Percentiles rank a stretch among this genome's conserved stretches.
These are phyloP conservation scores for Talaromyces ruber DNA, from an alignment of 495 filamentous ascomycete species.

Conservation along the genomic window DNA sequence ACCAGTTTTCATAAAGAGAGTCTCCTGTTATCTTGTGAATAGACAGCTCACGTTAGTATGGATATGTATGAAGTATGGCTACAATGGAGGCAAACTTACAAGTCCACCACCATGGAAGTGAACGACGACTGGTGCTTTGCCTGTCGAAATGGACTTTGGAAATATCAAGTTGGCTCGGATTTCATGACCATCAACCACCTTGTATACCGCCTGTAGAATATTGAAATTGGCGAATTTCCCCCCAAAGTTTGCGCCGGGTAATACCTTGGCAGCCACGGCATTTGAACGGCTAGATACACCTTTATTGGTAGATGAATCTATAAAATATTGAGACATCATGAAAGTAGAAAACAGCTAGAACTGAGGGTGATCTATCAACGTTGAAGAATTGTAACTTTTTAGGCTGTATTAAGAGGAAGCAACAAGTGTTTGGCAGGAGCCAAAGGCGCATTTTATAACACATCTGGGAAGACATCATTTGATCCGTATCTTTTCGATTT, in stretches of 20 bases:
- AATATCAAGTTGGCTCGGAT: conserved; percentile 28
- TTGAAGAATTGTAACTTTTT: not conserved
- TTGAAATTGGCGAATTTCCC: conserved; percentile 18
- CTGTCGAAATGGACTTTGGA: conserved; percentile 10
- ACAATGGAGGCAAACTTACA: conserved; percentile 9
- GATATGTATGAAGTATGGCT: not conserved
- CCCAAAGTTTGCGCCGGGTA: not conserved
- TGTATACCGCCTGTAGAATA: conserved; percentile 21
- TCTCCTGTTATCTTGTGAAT: conserved; percentile 17
- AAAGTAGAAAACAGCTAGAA: not conserved
- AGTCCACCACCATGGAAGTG: conserved; percentile 26
- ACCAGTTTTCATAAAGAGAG: conserved; percentile 20
- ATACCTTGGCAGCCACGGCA: not conserved
- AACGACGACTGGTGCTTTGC: conserved; percentile 19
- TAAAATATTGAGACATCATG: not conserved
- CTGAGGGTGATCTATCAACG: not conserved
- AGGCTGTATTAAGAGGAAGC: not conserved
- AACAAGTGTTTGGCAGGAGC: not conserved
- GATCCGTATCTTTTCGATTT: not conserved
- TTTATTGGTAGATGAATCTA: not conserved
- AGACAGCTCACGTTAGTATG: not conserved
- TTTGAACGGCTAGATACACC: not conserved
- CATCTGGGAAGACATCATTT: not conserved
- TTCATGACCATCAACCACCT: conserved; percentile 18
- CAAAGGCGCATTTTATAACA: not conserved